phyloP scores from a whole-genome alignment of 495 filamentous ascomycete genomes.

The Aspergillus mulundensis region DNA sequence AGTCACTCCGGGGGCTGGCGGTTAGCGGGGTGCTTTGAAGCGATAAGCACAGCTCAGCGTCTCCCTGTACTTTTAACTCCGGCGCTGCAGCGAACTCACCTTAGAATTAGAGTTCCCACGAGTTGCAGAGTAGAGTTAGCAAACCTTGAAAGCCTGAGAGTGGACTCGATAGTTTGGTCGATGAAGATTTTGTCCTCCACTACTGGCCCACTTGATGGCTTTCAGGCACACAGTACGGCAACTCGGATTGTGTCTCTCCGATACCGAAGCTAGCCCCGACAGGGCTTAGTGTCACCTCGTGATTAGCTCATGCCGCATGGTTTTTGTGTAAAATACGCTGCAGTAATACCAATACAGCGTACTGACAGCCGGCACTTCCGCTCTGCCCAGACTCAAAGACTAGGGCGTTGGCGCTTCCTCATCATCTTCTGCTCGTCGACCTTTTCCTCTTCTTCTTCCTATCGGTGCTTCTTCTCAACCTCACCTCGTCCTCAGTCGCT shows the following conservation, averaged over 20 bases:
- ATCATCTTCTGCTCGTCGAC: conserved; percentile 13
- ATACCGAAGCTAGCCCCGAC: conserved; percentile 5
- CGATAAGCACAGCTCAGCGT: no score
- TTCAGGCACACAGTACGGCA: conserved; percentile 12
- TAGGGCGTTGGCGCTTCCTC: conserved; percentile 11
- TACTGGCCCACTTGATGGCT: not conserved
- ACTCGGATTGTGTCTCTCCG: not conserved
- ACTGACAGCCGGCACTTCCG: conserved; percentile 1
- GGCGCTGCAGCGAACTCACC: not conserved
- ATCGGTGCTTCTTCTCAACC: conserved; percentile 15
- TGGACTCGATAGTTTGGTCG: conserved; percentile 9
- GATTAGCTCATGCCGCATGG: not conserved
- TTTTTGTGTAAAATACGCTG: not conserved
- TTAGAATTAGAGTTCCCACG: not conserved
- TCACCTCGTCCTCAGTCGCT: conserved; percentile 15
- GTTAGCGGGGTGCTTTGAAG: not conserved
- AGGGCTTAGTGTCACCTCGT: no score
- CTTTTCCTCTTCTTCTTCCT: conserved; percentile 14
- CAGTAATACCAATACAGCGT: not conserved
- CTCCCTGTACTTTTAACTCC: not conserved
- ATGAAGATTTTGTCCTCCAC: conserved; percentile 8
- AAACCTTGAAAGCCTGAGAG: not conserved
- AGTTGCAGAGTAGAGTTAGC: not conserved
- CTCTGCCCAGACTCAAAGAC: not conserved
- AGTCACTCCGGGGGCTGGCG: conserved; percentile 13